Evolutionary conservation across 352 stramenopile genomes (phyloP), one percentile per base, ranked within the genome.

Genomic region (Blastocystis sp.): DNA sequence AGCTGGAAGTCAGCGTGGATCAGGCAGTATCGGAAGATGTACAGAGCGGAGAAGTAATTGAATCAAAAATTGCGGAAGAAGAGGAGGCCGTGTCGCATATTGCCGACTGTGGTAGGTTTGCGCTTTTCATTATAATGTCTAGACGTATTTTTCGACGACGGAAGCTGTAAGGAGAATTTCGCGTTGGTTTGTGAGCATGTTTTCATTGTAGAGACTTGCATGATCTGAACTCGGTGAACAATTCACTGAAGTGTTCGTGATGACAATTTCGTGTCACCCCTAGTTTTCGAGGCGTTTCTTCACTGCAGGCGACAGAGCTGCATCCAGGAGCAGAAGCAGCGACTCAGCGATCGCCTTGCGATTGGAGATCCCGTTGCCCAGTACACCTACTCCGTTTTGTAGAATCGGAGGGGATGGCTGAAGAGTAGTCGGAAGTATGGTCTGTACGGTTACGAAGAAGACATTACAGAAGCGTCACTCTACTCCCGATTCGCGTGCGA

Each of bases 151-250:
- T 84, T 84, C 38, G 21, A 23, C 2, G 69, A 84, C 48, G 61
- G 61, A 53, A 84, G 53, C 21, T 84, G 74, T 28, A 84, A 84
- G 56, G 74, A 84, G 60, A 84, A 70, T 28, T 84, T 84, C 34
- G 34, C 53, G 74, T 84, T 14, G 14, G 53, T 70, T 52, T 67
- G 10, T 21, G 41, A 9, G 34, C 11, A 56, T 66, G 4, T 4
- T 4, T 61, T 70, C 11, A 67, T 28, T 56, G 59, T 69, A 84
- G 74, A n/a, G 28, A 84, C 69, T 10, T 84, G 3, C 10, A 56
- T 10, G 43, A 38, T 3, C 21, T 84, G 34, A 84, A 84, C 56
- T 38, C 41, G 60, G 40, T 52, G 38, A 43, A 84, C 1, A 84
- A 84, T 21, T 28, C 52, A n/a, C 52, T 67, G 40, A 45, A 84